Base-by-base conservation (phyloP, 2,329 filamentous ascomycete genomes). In the Penicillium sp. region DNA sequence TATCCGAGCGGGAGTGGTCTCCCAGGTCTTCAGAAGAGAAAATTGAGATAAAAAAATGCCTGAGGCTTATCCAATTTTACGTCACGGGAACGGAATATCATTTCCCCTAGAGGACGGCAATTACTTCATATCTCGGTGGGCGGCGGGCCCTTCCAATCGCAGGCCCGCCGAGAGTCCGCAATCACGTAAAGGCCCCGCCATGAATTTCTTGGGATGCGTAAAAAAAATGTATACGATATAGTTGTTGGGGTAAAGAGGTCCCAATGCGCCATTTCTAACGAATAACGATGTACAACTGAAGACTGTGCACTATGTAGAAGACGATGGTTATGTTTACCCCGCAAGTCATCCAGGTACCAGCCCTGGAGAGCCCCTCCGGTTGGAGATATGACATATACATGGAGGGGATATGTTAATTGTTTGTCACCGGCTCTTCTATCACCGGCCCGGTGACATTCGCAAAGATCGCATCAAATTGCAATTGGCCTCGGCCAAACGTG, bases 311-410 rank as follows among this genome's bases (percentile, higher is more conserved):
- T 38, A 5, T 47, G 59, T 39, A 21, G 57, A 42, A 31, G 23
- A 19, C 15, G 61, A 65, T 67, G 8, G 3, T 12, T 21, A 49
- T 62, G n/a, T 44, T 55, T 55, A 67, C 64, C 65, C 64, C 65
- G 65, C 64, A 65, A 62, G 42, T 53, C 49, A 55, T 66, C 58
- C 64, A 67, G 65, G 65, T 66, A 67, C 65, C 62, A 55, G 39
- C 50, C 39, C 21, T 36, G 13, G 49, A 23, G 25, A 56, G 53
- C 56, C 54, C 53, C 58, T 66, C 58, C 52, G 36, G 58, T 60
- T 62, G 57, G 57, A 55, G 59, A 48, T 43, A 35, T 35, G 10
- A 42, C 39, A 23, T 42, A 25, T 12, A 41, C 38, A 12, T 39
- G 38, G n/a, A 10, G 38, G n/a, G 5, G 17, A 38, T 41, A 43